Evolutionary conservation across 2,329 filamentous ascomycete genomes (phyloP).

Genomic region (Pseudogymnoascus pannorum): DNA sequence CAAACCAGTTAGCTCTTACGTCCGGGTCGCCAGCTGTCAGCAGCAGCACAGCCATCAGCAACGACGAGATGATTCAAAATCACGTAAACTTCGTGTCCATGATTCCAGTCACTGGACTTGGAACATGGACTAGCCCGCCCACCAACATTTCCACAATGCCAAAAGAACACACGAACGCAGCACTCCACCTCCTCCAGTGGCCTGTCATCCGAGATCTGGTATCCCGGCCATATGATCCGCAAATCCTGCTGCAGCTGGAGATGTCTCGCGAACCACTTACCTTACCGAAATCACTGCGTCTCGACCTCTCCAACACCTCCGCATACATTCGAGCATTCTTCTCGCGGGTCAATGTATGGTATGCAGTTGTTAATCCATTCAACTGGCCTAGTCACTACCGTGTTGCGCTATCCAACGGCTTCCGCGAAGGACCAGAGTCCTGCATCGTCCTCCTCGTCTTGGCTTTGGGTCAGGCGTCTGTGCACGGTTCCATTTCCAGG

Average conservation of each 20-base stretch:
- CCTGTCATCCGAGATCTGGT: slow-evolving; percentile 73
- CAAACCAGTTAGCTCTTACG: slow-evolving; percentile 47
- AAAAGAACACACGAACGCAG: slow-evolving; percentile 74
- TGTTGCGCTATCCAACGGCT: slow-evolving; percentile 66
- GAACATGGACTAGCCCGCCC: slow-evolving; percentile 58
- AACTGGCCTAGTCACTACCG: slow-evolving; percentile 72
- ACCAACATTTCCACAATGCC: slow-evolving; percentile 79
- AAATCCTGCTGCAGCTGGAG: slow-evolving; percentile 74
- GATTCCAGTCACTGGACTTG: slow-evolving; percentile 58
- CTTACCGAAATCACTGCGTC: slow-evolving; percentile 54
- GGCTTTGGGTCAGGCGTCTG: slow-evolving; percentile 68
- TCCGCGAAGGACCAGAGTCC: slow-evolving; percentile 71
- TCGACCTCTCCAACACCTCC: slow-evolving; percentile 67
- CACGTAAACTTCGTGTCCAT: slow-evolving; percentile 43
- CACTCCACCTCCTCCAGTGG: slow-evolving; percentile 71
- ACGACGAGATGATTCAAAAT: slow-evolving; percentile 47
- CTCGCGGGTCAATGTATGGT: slow-evolving; percentile 75
- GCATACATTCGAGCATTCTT: slow-evolving; percentile 76
- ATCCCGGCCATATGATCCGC: slow-evolving; percentile 68
- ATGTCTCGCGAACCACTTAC: slow-evolving; percentile 71
- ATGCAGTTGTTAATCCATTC: slow-evolving; percentile 77
- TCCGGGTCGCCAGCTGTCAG: slow-evolving; percentile 59
- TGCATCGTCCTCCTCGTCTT: slow-evolving; percentile 75
- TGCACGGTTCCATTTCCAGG: slow-evolving; percentile 68
- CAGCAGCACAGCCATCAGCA: slow-evolving; percentile 54